Conservation (phyloP, 495 filamentous ascomycete species). For the Neurospora sp. region DNA sequence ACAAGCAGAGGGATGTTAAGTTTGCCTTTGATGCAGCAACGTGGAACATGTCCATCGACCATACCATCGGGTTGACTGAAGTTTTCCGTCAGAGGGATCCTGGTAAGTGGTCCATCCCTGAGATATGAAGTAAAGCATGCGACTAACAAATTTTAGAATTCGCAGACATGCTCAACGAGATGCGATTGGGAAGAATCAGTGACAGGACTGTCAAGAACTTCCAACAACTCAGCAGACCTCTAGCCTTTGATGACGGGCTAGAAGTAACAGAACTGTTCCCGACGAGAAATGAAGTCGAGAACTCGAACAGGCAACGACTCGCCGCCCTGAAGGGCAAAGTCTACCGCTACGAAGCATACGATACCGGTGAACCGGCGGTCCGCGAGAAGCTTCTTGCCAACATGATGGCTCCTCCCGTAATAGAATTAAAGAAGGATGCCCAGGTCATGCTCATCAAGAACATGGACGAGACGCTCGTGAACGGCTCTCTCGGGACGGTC, state of each 20-base stretch:
- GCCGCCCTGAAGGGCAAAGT: conserved; percentile 53
- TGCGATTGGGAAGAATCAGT: conserved; percentile 76
- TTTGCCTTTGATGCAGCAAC: conserved; percentile 89
- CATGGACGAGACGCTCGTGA: conserved; percentile 86
- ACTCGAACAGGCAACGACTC: conserved; percentile 70
- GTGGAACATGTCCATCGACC: conserved; percentile 86
- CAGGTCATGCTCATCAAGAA: conserved; percentile 99
- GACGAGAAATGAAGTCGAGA: conserved; percentile 81
- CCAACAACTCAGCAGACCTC: conserved; percentile 53
- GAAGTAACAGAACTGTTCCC: conserved; percentile 94
- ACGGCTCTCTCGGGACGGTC: conserved; percentile 83
- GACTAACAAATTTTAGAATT: conserved; percentile 47
- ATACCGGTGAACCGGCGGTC: conserved; percentile 60
- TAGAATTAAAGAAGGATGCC: conserved; percentile 79
- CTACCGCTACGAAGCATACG: conserved; percentile 57
- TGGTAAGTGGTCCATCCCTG: conserved; percentile 32
- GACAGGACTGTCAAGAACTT: conserved; percentile 62
- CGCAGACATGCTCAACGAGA: conserved; percentile 91
- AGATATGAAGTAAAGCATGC: not conserved
- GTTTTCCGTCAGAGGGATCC: conserved; percentile 95
- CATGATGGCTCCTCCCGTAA: conserved; percentile 77
- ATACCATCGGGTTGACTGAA: conserved; percentile 90
- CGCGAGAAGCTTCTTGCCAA: conserved; percentile 73
- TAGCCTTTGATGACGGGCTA: conserved; percentile 64
- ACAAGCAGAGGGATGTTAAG: conserved; percentile 54